Base-by-base conservation (phyloP, 129 eudicot species). In the Saussurea involucrata region DNA sequence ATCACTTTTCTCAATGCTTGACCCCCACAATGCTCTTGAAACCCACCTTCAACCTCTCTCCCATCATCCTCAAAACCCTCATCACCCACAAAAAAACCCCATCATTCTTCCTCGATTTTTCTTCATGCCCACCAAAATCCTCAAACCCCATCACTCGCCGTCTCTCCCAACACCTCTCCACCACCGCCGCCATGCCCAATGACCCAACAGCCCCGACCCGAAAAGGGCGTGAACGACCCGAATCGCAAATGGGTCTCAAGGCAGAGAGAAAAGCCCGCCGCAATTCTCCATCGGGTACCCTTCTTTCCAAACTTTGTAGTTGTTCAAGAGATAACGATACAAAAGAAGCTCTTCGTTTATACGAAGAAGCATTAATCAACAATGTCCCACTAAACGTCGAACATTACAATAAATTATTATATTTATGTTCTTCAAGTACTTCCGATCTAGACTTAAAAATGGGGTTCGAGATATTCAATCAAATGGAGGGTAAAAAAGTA, bases 381-480 rank as follows among this genome's bases (percentile, higher is more conserved):
- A 70, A 80, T 34, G 84, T 87, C 0, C 67, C 72, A 6, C 83
- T 95, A 11, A 78, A 78, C 71, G 83, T 79, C 5, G 84, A 87
- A 4, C 92, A 89, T 73, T 95, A 89, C 73, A 92, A 92, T 78
- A 85, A 86, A 13, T 67, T 95, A 76, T 83, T 95, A 28, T 95
- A 95, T 69, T 75, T 95, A 22, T 95, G 98, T 46, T 84, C 96
- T 27, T 61, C 78, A 17, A 34, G 80, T 72, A 17, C 13, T 32
- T n/a, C 17, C 18, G 78, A 75, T 8, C 70, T 74, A 66, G 86
- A 84, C 49, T 78, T 91, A 46, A 82, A 85, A 57, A 86, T 85
- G 82, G 99, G 99, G 3, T 95, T 95, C 77, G 91, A 92, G 83
- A 92, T 95, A 64, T 88, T 85, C 73, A 82, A 82, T 36, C 86